phyloP scores from a whole-genome alignment of 2,329 filamentous ascomycete genomes.

The Microsporum audouinii region DNA sequence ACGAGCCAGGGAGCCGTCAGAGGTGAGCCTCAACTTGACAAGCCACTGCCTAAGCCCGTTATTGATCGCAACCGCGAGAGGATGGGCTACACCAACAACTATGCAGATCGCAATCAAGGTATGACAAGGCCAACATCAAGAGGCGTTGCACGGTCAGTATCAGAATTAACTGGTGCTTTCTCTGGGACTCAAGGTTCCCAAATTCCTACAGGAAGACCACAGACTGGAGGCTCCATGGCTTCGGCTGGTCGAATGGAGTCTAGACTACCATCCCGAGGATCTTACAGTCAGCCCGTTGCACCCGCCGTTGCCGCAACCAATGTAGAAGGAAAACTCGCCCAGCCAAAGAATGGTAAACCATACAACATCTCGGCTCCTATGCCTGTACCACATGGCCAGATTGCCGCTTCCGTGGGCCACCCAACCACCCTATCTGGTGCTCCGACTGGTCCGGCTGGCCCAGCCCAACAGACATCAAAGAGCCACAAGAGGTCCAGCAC shows the following conservation, averaged over 20 bases:
- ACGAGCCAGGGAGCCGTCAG: constrained; percentile 25
- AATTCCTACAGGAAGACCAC: constrained; percentile 49
- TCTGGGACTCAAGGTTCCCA: constrained; percentile 34
- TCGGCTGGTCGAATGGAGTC: constrained; percentile 42
- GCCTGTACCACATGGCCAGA: constrained; percentile 43
- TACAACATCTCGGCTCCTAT: constrained; percentile 62
- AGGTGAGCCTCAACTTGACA: constrained; percentile 31
- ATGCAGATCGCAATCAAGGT: constrained; percentile 15
- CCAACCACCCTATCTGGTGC: constrained; percentile 49
- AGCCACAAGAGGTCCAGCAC: constrained; percentile 60
- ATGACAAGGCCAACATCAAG: constrained; percentile 37
- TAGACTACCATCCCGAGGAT: constrained; percentile 60
- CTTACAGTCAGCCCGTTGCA: constrained; percentile 79
- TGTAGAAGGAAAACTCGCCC: constrained; percentile 78
- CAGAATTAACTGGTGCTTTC: constrained; percentile 48
- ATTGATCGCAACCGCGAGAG: constrained; percentile 7
- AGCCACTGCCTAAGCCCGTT: neutral
- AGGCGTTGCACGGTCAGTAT: constrained; percentile 43
- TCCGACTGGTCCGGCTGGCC: constrained; percentile 46
- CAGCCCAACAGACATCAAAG: constrained; percentile 35
- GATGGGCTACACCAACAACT: constrained; percentile 13
- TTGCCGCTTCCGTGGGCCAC: constrained; percentile 46
- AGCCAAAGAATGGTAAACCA: constrained; percentile 55
- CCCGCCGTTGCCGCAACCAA: constrained; percentile 82
- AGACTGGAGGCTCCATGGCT: constrained; percentile 70